Conservation (phyloP, 768 basidiomycete genomes). For the Dentipellis fragilis region DNA sequence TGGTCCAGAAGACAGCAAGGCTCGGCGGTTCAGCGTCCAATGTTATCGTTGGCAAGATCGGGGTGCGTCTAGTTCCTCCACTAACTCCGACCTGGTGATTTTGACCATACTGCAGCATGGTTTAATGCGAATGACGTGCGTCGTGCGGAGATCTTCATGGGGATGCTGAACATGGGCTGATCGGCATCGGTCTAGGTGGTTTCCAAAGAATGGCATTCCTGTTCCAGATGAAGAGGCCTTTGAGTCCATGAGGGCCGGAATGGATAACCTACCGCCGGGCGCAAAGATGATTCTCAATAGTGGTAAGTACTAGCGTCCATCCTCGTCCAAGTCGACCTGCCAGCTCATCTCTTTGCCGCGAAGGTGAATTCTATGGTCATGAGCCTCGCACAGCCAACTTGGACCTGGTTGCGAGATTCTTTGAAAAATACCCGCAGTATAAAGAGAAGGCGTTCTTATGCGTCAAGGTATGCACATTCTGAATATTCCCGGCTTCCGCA, state of each 20-base stretch:
- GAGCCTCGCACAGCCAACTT: slow-evolving; percentile 33
- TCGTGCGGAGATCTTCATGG: slow-evolving; percentile 1
- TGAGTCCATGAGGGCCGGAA: slow-evolving; percentile 45
- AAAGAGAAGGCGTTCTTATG: slow-evolving; percentile 36
- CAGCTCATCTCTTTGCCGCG: not conserved
- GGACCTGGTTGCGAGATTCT: slow-evolving; percentile 39
- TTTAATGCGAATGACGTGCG: slow-evolving; percentile 49
- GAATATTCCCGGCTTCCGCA: not conserved
- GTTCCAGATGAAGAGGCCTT: slow-evolving; percentile 52
- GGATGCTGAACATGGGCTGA: not conserved
- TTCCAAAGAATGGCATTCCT: slow-evolving; percentile 9
- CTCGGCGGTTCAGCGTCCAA: slow-evolving; percentile 15
- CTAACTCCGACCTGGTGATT: not conserved
- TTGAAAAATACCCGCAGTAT: slow-evolving; percentile 33
- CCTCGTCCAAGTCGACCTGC: too few relatives aligned
- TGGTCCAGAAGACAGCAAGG: not conserved
- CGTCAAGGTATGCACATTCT: slow-evolving; percentile 31
- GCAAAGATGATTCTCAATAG: slow-evolving; percentile 42
- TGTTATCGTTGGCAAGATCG: slow-evolving; percentile 28
- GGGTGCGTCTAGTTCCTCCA: slow-evolving; percentile 18
- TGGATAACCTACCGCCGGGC: slow-evolving; percentile 31
- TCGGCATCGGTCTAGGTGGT: slow-evolving; percentile 29
- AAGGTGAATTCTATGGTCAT: slow-evolving; percentile 50
- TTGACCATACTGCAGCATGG: slow-evolving; percentile 27
- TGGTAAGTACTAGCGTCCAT: slow-evolving; percentile 20